These are phyloP conservation scores for Dillenia suffruticosa DNA, from an alignment of 164 flowering plant genomes.

Conservation along the genomic window DNA sequence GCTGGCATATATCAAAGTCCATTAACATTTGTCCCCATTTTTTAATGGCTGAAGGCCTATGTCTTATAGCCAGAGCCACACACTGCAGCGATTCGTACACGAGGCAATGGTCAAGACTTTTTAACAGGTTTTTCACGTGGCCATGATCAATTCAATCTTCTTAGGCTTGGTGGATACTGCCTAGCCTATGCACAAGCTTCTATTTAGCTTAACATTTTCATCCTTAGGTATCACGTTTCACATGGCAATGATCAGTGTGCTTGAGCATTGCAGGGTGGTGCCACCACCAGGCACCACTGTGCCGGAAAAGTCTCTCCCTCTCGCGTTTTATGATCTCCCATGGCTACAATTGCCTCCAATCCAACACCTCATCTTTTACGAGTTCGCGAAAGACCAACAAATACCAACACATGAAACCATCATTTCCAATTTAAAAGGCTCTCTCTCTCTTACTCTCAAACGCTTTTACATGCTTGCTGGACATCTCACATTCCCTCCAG, in stretches of 20 bases:
- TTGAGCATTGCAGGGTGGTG: conserved; percentile 23
- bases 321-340: conserved; percentile 28
- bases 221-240: no score
- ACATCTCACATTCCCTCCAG: conserved; percentile 1
- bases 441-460: conserved; percentile 34
- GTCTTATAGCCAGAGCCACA: no score
- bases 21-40: no score
- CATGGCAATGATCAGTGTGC: conserved; percentile 1
- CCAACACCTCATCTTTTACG: conserved; percentile 26
- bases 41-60: no score
- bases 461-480: conserved; percentile 32
- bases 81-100: no score
- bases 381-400: conserved; percentile 9
- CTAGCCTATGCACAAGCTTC: no score
- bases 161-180: no score
- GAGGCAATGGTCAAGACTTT: no score
- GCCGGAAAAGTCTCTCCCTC: conserved; percentile 22
- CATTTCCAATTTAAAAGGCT: conserved; percentile 28
- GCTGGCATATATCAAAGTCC: no score
- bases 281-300: conserved; percentile 21
- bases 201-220: no score
- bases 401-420: background rate
- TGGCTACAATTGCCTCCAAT: conserved; percentile 14
- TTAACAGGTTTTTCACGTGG: no score
- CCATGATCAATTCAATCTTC: no score